Evolutionary conservation across 345 rosid genomes (phyloP), one percentile per base, ranked within the genome.

Genomic region (Reutealis trisperma): DNA sequence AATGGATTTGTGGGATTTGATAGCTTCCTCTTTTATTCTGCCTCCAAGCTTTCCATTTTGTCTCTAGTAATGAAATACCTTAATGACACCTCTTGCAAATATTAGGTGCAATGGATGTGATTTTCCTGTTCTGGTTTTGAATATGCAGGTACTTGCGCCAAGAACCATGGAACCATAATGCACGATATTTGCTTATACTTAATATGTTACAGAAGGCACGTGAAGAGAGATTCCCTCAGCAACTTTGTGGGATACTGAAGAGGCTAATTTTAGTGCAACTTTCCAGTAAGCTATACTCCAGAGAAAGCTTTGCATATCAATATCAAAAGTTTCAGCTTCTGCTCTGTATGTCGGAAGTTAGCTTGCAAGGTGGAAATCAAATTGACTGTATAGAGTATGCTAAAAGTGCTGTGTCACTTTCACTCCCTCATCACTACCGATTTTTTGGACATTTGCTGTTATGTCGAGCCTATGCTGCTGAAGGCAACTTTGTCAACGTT

Each of bases 191-290:
- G 86, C 92, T 96, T 51, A 84, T 90, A 78, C 89, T 92, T 79
- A 92, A 89, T 84, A 90, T 93, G 62, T 45, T 90, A 44, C 99
- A 96, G 81, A 92, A 87, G 86, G 97, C 96, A 13, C 90, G 92
- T 52, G 99, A 92, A 78, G 94, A 93, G 88, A 91, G 90, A 80
- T 93, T 89, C 77, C 96, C 97, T 82, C 78, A 34, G 49, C 88
- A 87, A 65, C 89, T 88, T 22, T 89, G 94, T 68, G 77, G 59
- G 52, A 75, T 79, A 57, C 81, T 96, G 76, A 78, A 86, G 65
- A 85, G 92, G 78, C 86, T 92, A 37, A 78, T 92, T 65, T 18
- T 59, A 44, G 83, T 86, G 78, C 91, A 90, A 41, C 90, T 90
- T 80, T 86, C 92, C 51, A 81, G 84, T 83, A 91, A 90, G 78